Evolutionary conservation across 495 filamentous ascomycete species (phyloP), one percentile per base, ranked within the genome.

Genomic region (Glarea lozoyensis): DNA sequence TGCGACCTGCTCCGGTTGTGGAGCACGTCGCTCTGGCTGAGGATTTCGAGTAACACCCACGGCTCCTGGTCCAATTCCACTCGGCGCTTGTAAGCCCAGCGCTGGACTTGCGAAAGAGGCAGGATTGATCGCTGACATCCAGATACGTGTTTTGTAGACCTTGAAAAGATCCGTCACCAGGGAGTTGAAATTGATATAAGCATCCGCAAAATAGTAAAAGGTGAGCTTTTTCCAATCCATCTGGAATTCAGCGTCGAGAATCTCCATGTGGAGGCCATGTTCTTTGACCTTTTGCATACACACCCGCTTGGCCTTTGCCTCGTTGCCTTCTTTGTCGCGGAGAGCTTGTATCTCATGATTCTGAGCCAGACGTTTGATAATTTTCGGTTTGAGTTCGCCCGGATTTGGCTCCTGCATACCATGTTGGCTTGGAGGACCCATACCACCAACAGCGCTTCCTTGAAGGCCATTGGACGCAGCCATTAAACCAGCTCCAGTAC

Each of bases 141-240:
- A 98, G 58, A 98, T 97, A 41, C 92, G 78, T 15, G 89, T 94
- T 68, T 98, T 98, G 69, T 94, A 98, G 45, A 95, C 88, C 58
- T 96, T 96, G 73, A 97, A 98, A 17, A 98, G 73, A 60, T 97
- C 93, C 0, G 88, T 94, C 45, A 98, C 90, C 13, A 98, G 75
- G 0, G 86, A 84, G 61, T 97, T 98, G 70, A 98, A 98, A 63
- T 97, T 95, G 70, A 98, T 94, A 60, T 98, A 98, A 0, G 86
- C 79, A 55, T 96, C 89, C 42, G 92, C 92, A 52, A 94, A 97
- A 61, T 97, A 98, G 70, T 94, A 98, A 63, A 94, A 96, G 0
- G 93, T 98, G 40, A 98, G 67, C 56, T 98, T 98, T 62, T 96
- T 94, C 84, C 87, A 94, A 63, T 97, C 92, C 92, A 94, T 88